Percentiles rank a stretch among this genome's conserved stretches.
Conservation (phyloP, 345 rosid genomes). For the Acer campestre region DNA sequence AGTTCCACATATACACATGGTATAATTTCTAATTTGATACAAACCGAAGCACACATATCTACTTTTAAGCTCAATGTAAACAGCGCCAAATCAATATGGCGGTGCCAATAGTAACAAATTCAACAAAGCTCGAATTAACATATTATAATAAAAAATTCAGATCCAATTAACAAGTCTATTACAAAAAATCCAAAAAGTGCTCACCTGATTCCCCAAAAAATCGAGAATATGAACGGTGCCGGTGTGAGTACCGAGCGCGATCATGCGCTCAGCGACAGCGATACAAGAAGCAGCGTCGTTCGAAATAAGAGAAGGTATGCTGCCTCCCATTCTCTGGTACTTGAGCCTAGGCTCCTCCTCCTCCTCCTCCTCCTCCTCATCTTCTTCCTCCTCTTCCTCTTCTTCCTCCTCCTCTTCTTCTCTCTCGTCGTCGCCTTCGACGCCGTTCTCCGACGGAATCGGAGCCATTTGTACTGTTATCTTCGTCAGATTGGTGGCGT, state of each 20-base stretch:
- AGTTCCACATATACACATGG: background rate
- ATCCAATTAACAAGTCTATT: background rate
- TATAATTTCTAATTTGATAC: background rate
- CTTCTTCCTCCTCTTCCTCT: constrained; percentile 66
- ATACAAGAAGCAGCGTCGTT: constrained; percentile 93
- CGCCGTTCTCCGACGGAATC: constrained; percentile 89
- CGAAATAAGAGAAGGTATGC: constrained; percentile 80
- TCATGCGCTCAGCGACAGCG: constrained; percentile 94
- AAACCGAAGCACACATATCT: background rate
- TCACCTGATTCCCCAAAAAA: constrained; percentile 93
- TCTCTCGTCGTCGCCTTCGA: constrained; percentile 84
- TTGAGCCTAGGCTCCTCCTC: constrained; percentile 96
- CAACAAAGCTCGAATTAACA: background rate
- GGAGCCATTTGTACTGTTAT: constrained; percentile 58
- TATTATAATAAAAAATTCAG: background rate
- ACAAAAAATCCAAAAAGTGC: background rate
- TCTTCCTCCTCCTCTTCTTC: constrained; percentile 66
- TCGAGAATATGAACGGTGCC: constrained; percentile 94
- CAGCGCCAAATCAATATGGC: background rate
- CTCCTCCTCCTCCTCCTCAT: constrained; percentile 64
- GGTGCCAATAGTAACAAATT: background rate
- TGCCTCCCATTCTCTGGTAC: constrained; percentile 97
- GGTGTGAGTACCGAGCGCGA: constrained; percentile 91
- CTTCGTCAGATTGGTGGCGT: background rate
- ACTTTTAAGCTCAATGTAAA: background rate